Evolutionary conservation across 2,329 filamentous ascomycete species (phyloP).

Genomic region (Paramyrothecium sp.): DNA sequence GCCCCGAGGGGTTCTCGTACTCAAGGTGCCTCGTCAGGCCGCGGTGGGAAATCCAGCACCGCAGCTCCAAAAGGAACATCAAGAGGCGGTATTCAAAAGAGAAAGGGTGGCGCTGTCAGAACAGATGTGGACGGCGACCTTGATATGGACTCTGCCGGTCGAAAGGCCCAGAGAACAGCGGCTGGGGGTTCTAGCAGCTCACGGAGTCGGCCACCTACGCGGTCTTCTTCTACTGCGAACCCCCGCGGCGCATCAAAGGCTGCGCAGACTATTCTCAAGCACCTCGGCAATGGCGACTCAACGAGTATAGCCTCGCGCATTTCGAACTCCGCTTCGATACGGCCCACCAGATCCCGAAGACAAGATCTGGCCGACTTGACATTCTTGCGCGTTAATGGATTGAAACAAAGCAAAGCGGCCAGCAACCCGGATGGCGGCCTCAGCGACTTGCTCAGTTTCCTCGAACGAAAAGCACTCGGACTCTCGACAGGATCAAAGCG

Average conservation of each 20-base stretch:
- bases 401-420: constrained; percentile 67
- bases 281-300: constrained; percentile 33
- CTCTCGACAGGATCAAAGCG: constrained; percentile 41
- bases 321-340: constrained; percentile 25
- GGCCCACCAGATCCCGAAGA: constrained; percentile 17
- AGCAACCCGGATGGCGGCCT: constrained; percentile 66
- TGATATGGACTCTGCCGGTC: constrained; percentile 49
- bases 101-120: constrained; percentile 35
- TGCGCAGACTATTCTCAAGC: constrained; percentile 42
- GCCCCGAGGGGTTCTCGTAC: constrained; percentile 30
- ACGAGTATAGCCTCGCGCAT: constrained; percentile 31
- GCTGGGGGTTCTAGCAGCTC: constrained; percentile 22
- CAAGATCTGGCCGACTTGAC: constrained; percentile 20
- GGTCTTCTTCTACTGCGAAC: constrained; percentile 16
- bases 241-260: constrained; percentile 31
- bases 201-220: constrained; percentile 27
- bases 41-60: constrained; percentile 27
- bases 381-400: constrained; percentile 55
- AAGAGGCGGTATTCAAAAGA: constrained; percentile 53
- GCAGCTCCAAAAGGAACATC: constrained; percentile 26
- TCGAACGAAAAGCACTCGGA: constrained; percentile 67
- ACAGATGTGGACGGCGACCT: constrained; percentile 58
- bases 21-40: constrained; percentile 17
- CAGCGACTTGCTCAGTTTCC: constrained; percentile 62
- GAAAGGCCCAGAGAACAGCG: constrained; percentile 30